phyloP scores from a whole-genome alignment of 2,329 filamentous ascomycete genomes.

The Aphanoascus verrucosus region DNA sequence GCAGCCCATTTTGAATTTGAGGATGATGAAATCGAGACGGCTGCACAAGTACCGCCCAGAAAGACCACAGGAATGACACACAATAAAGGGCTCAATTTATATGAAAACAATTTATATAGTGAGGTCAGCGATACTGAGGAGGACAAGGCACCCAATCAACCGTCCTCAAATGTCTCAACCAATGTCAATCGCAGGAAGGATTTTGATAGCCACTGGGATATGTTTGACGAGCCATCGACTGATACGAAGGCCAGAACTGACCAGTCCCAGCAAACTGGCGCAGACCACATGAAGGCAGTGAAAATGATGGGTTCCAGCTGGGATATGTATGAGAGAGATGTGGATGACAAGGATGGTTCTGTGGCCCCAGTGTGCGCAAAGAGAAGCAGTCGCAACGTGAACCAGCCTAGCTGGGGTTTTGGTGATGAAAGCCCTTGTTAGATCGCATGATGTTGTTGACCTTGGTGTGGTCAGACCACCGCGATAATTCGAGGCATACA shows the following conservation, averaged over 20 bases:
- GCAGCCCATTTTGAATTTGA: constrained; percentile 74
- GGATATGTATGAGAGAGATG: constrained; percentile 34
- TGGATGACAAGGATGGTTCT: constrained; percentile 25
- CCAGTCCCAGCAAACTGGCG: constrained; percentile 2
- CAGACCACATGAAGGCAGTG: constrained; percentile 55
- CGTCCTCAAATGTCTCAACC: constrained; percentile 61
- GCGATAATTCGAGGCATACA: not conserved
- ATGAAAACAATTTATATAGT: constrained; percentile 64
- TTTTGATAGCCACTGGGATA: constrained; percentile 66
- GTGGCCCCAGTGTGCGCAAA: constrained; percentile 19
- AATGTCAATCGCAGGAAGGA: constrained; percentile 62
- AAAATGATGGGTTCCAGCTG: constrained; percentile 60
- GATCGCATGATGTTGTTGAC: not conserved
- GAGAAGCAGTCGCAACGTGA: constrained; percentile 22
- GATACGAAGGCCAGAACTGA: constrained; percentile 23
- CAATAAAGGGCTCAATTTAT: constrained; percentile 61
- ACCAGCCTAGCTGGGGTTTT: constrained; percentile 35
- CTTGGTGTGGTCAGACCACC: too few relatives aligned
- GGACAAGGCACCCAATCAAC: constrained; percentile 24
- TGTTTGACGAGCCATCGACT: constrained; percentile 54
- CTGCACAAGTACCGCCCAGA: constrained; percentile 31
- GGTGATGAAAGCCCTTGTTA: constrained; percentile 25
- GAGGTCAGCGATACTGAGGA: constrained; percentile 43
- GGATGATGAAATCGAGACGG: constrained; percentile 57
- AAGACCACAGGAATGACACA: constrained; percentile 41